Evolutionary conservation across 257 asterid genomes (phyloP).

Genomic region (Capsicum chinense): DNA sequence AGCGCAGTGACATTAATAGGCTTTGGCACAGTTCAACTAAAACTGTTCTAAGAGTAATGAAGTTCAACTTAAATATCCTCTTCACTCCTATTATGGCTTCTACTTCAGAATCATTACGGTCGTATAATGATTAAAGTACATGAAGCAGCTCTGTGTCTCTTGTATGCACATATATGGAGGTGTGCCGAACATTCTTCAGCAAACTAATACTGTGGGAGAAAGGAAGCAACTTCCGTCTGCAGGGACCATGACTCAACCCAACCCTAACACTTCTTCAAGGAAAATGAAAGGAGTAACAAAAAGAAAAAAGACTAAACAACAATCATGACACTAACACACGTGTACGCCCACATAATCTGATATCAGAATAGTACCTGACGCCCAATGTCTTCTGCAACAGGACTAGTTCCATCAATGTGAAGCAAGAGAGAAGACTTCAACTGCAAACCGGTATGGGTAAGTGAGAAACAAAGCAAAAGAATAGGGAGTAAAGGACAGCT

Average conservation of each 20-base stretch:
- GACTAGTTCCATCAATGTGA: constrained; percentile 95
- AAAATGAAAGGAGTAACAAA: neutral
- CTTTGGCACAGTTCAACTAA: constrained; percentile 9
- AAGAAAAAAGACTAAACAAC: neutral
- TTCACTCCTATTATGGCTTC: neutral
- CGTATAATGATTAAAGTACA: neutral
- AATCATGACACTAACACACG: neutral
- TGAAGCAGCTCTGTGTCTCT: neutral
- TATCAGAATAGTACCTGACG: constrained; percentile 71
- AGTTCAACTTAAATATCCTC: neutral
- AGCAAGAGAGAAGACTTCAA: constrained; percentile 87
- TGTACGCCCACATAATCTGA: neutral
- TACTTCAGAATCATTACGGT: neutral
- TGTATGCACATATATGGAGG: neutral
- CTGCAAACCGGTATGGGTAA: constrained; percentile 47
- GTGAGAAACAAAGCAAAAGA: neutral
- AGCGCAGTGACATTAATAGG: neutral
- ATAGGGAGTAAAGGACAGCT: neutral
- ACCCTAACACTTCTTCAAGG: neutral
- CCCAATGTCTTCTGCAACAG: constrained; percentile 96
- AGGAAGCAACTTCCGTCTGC: neutral
- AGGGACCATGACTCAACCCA: neutral
- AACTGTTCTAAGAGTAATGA: neutral
- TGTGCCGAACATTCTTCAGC: neutral
- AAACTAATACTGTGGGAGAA: neutral